Evolutionary conservation across 345 rosid species (phyloP), one percentile per base, ranked within the genome.

Genomic region (Salix suchowensis): DNA sequence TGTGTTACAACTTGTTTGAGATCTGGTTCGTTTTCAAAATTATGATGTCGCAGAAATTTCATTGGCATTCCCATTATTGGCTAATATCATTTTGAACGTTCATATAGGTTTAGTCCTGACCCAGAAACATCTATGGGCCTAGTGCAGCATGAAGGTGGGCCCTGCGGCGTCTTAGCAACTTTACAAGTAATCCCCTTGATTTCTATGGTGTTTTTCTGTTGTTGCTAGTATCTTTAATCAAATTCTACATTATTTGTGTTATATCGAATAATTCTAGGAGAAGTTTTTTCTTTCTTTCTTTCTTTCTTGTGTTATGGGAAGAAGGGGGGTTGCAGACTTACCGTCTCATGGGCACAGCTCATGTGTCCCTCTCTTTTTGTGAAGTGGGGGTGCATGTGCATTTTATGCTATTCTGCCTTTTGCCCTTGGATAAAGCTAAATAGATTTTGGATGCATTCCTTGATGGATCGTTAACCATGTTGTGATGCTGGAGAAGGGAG

Each of bases 81-180:
- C 86, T 85, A 70, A 77, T 86, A 71, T 67, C 39, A 70, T 77
- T 74, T 21, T 32, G 76, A 74, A 76, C 67, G 37, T 81, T 74
- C 74, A 77, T 86, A 78, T 78, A 96, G 99, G 95, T 96, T 92
- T 88, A 96, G 98, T 86, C 83, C 86, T 83, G 97, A 94, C 88
- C 94, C 93, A 81, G 99, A 92, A 83, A 96, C 99, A 77, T 89
- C 97, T 66, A 91, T 92, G 91, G 99, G 99, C 68, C 86, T 96
- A 77, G 99, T 96, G 89, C 99, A 96, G 93, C 98, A 94, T 88
- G 99, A 96, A 91, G 99, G 99, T 80, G 99, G 99, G 73, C 99
- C 98, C 67, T 96, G 99, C 72, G 98, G 99, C 76, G 99, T 96
- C 84, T 89, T 96, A 86, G 99, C 99, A 72, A 87, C 99, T 70